Base-by-base conservation (phyloP, 139 green algal species). In the Chlamydomonas applanata region DNA sequence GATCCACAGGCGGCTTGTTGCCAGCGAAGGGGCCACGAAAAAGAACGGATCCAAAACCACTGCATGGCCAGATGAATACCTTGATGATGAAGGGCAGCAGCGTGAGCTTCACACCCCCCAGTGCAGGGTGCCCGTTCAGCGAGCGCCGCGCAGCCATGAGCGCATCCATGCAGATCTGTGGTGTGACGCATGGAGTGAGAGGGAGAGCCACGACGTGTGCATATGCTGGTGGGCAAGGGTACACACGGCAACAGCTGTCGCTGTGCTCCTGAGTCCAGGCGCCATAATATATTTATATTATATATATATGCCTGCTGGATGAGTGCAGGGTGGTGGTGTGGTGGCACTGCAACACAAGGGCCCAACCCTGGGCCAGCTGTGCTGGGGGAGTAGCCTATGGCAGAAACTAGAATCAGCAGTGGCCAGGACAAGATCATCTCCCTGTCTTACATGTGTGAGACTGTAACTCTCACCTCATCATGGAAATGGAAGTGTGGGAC, bases 1-100 rank as follows among this genome's bases (percentile, higher is more conserved):
- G n/a, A n/a, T n/a, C n/a, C n/a, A n/a, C n/a, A n/a, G n/a, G n/a
- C n/a, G n/a, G n/a, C n/a, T n/a, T n/a, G n/a, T n/a, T n/a, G n/a
- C n/a, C n/a, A n/a, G n/a, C n/a, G n/a, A n/a, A n/a, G n/a, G n/a
- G n/a, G n/a, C n/a, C n/a, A n/a, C n/a, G n/a, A n/a, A n/a, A n/a
- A n/a, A n/a, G n/a, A n/a, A n/a, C n/a, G n/a, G n/a, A n/a, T n/a
- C n/a, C n/a, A n/a, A n/a, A n/a, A n/a, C n/a, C n/a, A 33, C 22
- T 22, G 16, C 9, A 62, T 17, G 17, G 17, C 46, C 14, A 56
- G 14, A 24, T 14, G 14, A 25, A 33, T 22, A 53, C 91, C 79
- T 98, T 98, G 60, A 98, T 64, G 25, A 98, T 73, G 34, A 98
- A 85, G 1, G 93, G 89, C 32, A 98, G 78, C 52, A 89, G 86